Evolutionary conservation across 2,329 filamentous ascomycete species (phyloP), one percentile per base, ranked within the genome.

Genomic region (Fusarium secorum): DNA sequence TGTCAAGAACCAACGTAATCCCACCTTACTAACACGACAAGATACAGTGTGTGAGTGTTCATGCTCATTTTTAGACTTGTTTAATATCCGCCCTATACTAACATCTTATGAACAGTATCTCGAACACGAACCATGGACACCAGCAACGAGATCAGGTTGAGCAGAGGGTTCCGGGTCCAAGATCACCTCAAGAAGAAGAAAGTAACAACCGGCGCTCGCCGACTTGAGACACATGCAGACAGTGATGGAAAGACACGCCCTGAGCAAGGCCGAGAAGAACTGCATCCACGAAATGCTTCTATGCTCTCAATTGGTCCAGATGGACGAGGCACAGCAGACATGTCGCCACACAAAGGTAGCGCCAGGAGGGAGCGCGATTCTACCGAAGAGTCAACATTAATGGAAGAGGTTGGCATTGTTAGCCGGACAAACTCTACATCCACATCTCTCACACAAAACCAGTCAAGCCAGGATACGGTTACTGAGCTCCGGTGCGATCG

Each of bases 141-240:
- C 42, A 63, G 53, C 33, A 72, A 65, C 22, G 74, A 76, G 24
- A 73, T 85, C 24, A 79, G 83, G 61, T 76, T 84, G 36, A 80
- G 77, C 49, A 66, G 55, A 35, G 61, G 51, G 24, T 66, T 75
- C 24, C 60, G 61, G 38, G 39, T 48, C 28, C 42, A 70, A 24
- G 69, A 72, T 30, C 41, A 48, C 33, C 42, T 42, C 24, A 44
- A 41, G 28, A 63, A 63, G 33, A 63, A 63, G 18, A 44, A 24
- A 32, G 32, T 55, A 36, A 39, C 48, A 44, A 30, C 53, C 28
- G 44, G 55, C 35, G 44, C 44, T 62, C 49, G 44, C 55, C 64
- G 46, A 46, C 18, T 26, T 18, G 52, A 70, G n/a, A 41, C 55
- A 35, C 53, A 52, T 45, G 38, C 46, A 32, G 45, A 54, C 15